These are phyloP conservation scores for Choiromyces venosus DNA, from an alignment of 495 filamentous ascomycete species.

Conservation along the genomic window DNA sequence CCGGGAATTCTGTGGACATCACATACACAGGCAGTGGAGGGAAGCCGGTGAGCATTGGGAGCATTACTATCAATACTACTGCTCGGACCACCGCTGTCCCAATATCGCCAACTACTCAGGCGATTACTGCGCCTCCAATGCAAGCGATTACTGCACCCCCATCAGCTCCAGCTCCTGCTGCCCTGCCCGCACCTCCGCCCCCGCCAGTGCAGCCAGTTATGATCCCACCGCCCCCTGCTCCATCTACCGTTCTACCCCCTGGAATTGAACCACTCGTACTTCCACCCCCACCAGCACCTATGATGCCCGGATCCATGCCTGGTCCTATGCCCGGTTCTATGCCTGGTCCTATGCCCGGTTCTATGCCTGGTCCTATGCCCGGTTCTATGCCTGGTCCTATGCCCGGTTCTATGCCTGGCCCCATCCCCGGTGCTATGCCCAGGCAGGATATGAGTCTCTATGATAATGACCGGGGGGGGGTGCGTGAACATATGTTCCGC, in stretches of 20 bases:
- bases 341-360: constrained; percentile 14
- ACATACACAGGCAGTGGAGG: constrained; percentile 32
- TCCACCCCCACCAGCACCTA: constrained; percentile 26
- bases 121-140: constrained; percentile 14
- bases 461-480: constrained; percentile 8
- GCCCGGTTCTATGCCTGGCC: background rate
- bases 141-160: constrained; percentile 21
- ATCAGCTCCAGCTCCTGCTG: constrained; percentile 17
- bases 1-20: constrained; percentile 38
- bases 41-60: constrained; percentile 36
- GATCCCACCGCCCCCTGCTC: constrained; percentile 29
- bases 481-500: constrained; percentile 15
- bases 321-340: background rate
- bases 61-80: constrained; percentile 41
- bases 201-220: constrained; percentile 31
- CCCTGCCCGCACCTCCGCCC: constrained; percentile 9
- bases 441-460: constrained; percentile 8
- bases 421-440: constrained; percentile 17
- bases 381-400: background rate
- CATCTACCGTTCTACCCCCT: constrained; percentile 16
- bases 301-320: background rate
- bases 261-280: constrained; percentile 35
- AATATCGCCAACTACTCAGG: constrained; percentile 13
- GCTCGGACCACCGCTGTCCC: constrained; percentile 35
- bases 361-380: background rate